Percentiles rank a stretch among this genome's conserved stretches.
These are phyloP conservation scores for Fusarium decemcellulare DNA, from an alignment of 2,329 filamentous ascomycete genomes.

Conservation along the genomic window DNA sequence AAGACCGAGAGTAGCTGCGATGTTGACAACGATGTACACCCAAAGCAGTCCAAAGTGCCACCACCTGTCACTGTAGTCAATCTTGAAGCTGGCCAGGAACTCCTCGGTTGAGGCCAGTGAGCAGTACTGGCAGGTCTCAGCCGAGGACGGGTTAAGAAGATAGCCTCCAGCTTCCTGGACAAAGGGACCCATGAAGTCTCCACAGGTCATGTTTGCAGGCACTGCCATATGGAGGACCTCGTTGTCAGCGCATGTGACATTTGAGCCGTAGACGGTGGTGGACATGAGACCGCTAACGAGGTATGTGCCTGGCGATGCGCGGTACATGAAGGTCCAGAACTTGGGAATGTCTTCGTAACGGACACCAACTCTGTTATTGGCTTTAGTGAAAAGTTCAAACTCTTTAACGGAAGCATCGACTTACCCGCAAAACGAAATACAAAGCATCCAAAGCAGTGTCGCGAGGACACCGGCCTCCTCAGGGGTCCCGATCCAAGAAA, in stretches of 20 bases:
- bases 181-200: slow-evolving; percentile 62
- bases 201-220: slow-evolving; percentile 63
- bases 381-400: slow-evolving; percentile 39
- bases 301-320: slow-evolving; percentile 78
- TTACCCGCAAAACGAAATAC: slow-evolving; percentile 46
- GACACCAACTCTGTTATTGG: slow-evolving; percentile 68
- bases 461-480: slow-evolving; percentile 45
- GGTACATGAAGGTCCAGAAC: slow-evolving; percentile 83
- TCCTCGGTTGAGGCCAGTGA: slow-evolving; percentile 53
- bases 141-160: slow-evolving; percentile 59
- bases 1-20: slow-evolving; percentile 59
- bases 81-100: slow-evolving; percentile 56
- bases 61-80: slow-evolving; percentile 66
- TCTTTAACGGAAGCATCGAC: slow-evolving; percentile 50
- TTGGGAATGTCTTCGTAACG: slow-evolving; percentile 68
- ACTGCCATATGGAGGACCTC: slow-evolving; percentile 72
- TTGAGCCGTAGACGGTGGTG: slow-evolving; percentile 38
- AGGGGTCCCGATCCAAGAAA: slow-evolving; percentile 38
- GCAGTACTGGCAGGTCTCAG: slow-evolving; percentile 61
- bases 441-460: slow-evolving; percentile 57
- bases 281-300: slow-evolving; percentile 72
- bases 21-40: slow-evolving; percentile 65
- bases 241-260: slow-evolving; percentile 43
- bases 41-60: slow-evolving; percentile 69
- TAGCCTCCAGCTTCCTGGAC: slow-evolving; percentile 61